Conservation (phyloP, 495 filamentous ascomycete genomes). For the Aspergillus panamensis region DNA sequence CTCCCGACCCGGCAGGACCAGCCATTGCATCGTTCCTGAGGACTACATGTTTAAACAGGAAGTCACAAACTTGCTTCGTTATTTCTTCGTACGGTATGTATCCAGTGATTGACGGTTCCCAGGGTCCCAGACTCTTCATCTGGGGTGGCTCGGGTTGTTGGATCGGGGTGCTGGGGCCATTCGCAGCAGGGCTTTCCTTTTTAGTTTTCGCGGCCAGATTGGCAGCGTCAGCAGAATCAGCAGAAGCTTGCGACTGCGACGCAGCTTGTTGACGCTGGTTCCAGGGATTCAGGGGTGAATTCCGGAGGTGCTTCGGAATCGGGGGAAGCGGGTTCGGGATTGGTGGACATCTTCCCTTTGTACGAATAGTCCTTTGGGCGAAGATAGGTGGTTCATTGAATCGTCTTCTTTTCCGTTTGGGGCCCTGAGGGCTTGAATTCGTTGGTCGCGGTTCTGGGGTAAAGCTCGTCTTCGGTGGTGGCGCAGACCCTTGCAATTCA, state of each 20-base stretch:
- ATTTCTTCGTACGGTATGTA: slow-evolving; percentile 64
- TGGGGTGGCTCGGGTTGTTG: slow-evolving; percentile 16
- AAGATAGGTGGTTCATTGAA: slow-evolving; percentile 48
- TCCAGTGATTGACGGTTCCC: slow-evolving; percentile 71
- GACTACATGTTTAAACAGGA: slow-evolving; percentile 67
- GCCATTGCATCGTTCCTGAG: slow-evolving; percentile 49
- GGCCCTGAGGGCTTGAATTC: slow-evolving; percentile 27
- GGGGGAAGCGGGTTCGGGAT: slow-evolving; percentile 37
- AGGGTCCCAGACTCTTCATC: slow-evolving; percentile 52
- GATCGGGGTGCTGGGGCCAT: slow-evolving; percentile 9
- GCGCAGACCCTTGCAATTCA: slow-evolving; percentile 12
- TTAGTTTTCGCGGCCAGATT: slow-evolving; percentile 15
- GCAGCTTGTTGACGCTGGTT: slow-evolving; percentile 26
- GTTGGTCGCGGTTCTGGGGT: slow-evolving; percentile 17
- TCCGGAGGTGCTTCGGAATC: slow-evolving; percentile 35
- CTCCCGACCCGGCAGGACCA: slow-evolving; percentile 43
- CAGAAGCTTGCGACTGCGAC: slow-evolving; percentile 16
- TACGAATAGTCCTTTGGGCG: slow-evolving; percentile 40
- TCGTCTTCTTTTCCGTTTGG: slow-evolving; percentile 37
- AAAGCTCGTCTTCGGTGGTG: slow-evolving; percentile 27
- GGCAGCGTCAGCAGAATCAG: too few relatives aligned
- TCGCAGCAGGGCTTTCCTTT: slow-evolving; percentile 13
- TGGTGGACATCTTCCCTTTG: slow-evolving; percentile 34
- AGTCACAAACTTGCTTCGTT: slow-evolving; percentile 66
- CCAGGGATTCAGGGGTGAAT: slow-evolving; percentile 27